Conservation (phyloP, 1,139 yeast species). For the Meyerozyma smithsonii region DNA sequence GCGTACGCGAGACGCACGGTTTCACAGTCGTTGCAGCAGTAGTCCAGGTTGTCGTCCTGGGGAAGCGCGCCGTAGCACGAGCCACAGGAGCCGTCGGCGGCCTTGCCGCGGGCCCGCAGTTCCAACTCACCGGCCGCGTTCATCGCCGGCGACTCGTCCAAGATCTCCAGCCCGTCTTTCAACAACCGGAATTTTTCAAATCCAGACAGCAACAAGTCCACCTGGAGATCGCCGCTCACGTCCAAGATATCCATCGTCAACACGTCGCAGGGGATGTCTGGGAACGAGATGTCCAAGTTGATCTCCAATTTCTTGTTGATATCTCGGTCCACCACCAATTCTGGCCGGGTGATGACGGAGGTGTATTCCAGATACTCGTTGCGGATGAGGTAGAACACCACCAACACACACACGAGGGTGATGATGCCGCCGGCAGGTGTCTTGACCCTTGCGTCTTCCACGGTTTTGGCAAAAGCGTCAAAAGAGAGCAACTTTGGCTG, state of each 20-base stretch:
- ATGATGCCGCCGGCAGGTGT: slow-evolving; percentile 89
- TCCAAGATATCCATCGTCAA: slow-evolving; percentile 48
- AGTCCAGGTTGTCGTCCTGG: slow-evolving; percentile 45
- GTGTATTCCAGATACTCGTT: slow-evolving; percentile 78
- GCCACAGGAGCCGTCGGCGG: slow-evolving; percentile 56
- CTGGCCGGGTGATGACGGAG: slow-evolving; percentile 65
- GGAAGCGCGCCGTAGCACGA: slow-evolving; percentile 84
- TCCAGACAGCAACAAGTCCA: slow-evolving; percentile 66
- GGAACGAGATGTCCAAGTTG: slow-evolving; percentile 77
- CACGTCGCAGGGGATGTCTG: slow-evolving; percentile 76
- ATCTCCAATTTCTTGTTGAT: slow-evolving; percentile 72
- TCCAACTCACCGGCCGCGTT: slow-evolving; percentile 25
- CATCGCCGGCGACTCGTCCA: slow-evolving; percentile 27
- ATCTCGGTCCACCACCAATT: slow-evolving; percentile 83
- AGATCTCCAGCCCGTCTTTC: slow-evolving; percentile 24
- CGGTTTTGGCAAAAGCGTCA: slow-evolving; percentile 92
- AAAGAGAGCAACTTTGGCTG: slow-evolving; percentile 52
- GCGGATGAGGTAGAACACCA: slow-evolving; percentile 58
- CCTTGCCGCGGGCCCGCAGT: slow-evolving; percentile 22
- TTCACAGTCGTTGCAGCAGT: slow-evolving; percentile 84
- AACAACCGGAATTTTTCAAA: slow-evolving; percentile 66
- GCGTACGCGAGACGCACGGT: slow-evolving; percentile 79
- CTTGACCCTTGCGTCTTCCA: slow-evolving; percentile 85
- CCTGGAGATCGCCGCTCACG: slow-evolving; percentile 76
- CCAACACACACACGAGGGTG: slow-evolving; percentile 63